Evolutionary conservation across 2,329 filamentous ascomycete species (phyloP).

Genomic region (Fonsecaea monophora): DNA sequence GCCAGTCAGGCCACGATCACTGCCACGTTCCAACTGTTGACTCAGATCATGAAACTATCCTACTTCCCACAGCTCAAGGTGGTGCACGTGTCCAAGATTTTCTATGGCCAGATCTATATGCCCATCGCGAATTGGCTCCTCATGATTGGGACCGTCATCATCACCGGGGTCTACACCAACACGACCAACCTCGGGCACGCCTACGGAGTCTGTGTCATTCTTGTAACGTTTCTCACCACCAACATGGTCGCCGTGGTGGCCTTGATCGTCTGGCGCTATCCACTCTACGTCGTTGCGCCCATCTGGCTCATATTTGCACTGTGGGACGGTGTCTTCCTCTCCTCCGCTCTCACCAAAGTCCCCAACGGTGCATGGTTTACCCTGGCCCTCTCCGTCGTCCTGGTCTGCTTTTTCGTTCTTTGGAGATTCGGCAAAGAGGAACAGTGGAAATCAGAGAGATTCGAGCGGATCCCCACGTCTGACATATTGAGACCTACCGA

Average conservation of each 20-base stretch:
- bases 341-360: constrained; percentile 73
- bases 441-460: constrained; percentile 74
- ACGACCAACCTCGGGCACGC: constrained; percentile 73
- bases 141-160: constrained; percentile 76
- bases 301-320: constrained; percentile 69
- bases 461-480: constrained; percentile 64
- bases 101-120: constrained; percentile 78
- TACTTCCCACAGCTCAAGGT: constrained; percentile 80
- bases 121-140: constrained; percentile 78
- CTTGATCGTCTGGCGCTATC: constrained; percentile 71
- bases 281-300: constrained; percentile 65
- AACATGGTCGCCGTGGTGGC: constrained; percentile 75
- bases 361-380: constrained; percentile 82
- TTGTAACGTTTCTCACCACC: constrained; percentile 68
- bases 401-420: constrained; percentile 71
- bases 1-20: constrained; percentile 82
- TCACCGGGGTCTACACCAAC: constrained; percentile 76
- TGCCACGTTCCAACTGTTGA: constrained; percentile 72
- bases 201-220: constrained; percentile 80
- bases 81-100: constrained; percentile 71
- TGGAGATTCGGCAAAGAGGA: constrained; percentile 82
- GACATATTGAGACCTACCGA: constrained; percentile 40
- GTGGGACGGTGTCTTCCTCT: constrained; percentile 73
- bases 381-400: constrained; percentile 66
- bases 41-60: constrained; percentile 73